Conservation (phyloP, 371 early-diverging fungal species). For the Choanephora cucurbitarum region DNA sequence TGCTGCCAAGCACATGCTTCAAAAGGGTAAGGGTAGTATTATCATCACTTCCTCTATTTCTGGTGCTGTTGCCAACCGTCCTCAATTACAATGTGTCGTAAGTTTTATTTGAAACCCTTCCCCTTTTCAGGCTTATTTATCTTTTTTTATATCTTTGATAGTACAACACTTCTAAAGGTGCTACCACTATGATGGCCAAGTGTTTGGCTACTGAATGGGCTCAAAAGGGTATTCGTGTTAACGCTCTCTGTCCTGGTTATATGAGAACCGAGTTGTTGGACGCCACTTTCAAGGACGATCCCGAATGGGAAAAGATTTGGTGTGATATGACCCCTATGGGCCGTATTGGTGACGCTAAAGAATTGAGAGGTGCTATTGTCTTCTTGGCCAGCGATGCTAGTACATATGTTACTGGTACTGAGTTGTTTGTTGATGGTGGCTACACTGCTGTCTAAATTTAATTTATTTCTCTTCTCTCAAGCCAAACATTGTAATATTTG, state of each 20-base stretch:
- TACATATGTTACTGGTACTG: conserved; percentile 58
- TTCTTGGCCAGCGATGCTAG: conserved; percentile 73
- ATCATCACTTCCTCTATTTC: conserved; percentile 51
- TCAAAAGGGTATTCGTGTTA: conserved; percentile 46
- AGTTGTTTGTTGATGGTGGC: conserved; percentile 54
- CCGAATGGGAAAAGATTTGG: conserved; percentile 39
- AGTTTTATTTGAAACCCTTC: conserved; percentile 14
- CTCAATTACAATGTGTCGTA: conserved; percentile 49
- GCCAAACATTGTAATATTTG: no score
- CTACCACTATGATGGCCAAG: conserved; percentile 61
- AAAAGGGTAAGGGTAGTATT: conserved; percentile 44
- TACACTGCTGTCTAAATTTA: conserved; percentile 40
- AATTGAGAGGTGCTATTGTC: conserved; percentile 71
- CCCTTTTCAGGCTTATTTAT: background rate
- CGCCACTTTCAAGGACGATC: conserved; percentile 30
- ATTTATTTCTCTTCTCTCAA: background rate
- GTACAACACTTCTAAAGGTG: conserved; percentile 66
- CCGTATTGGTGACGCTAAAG: conserved; percentile 61
- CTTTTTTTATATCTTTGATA: conserved; percentile 6
- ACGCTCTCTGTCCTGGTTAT: conserved; percentile 49
- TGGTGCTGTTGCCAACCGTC: conserved; percentile 46
- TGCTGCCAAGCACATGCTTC: conserved; percentile 44
- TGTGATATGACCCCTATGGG: conserved; percentile 42
- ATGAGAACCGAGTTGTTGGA: conserved; percentile 52
- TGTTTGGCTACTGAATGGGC: conserved; percentile 53